Conservation (phyloP, 2,329 filamentous ascomycete genomes). For the Claviceps maximensis region DNA sequence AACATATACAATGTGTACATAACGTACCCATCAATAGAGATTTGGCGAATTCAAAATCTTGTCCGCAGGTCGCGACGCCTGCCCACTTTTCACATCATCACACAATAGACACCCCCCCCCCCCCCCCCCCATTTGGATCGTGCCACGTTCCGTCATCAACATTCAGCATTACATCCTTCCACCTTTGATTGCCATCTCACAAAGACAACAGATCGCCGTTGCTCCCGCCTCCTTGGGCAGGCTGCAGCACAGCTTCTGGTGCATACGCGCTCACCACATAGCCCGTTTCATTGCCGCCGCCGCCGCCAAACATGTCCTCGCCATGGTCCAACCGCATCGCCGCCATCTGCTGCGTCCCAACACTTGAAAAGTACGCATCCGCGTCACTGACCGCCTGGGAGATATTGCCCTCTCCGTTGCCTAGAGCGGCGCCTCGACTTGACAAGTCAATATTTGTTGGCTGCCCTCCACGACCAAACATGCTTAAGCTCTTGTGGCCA, state of each 20-base stretch:
- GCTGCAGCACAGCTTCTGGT: constrained; percentile 62
- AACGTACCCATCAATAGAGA: neutral
- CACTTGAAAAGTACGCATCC: constrained; percentile 75
- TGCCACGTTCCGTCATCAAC: neutral
- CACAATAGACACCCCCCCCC: neutral
- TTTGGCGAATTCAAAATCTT: neutral
- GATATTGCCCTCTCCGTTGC: constrained; percentile 34
- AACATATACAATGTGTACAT: neutral
- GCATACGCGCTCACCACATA: constrained; percentile 75
- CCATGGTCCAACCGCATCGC: constrained; percentile 53
- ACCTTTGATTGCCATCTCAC: too few relatives aligned
- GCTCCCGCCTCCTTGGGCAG: constrained; percentile 46
- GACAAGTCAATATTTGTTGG: constrained; percentile 36
- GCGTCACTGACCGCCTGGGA: constrained; percentile 68
- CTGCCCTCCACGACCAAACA: constrained; percentile 40
- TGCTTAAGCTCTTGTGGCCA: constrained; percentile 45
- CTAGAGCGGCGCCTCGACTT: constrained; percentile 16
- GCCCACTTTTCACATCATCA: neutral
- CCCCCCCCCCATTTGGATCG: neutral
- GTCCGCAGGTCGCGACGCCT: neutral
- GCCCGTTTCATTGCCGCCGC: constrained; percentile 36
- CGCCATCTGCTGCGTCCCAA: constrained; percentile 62
- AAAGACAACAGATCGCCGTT: constrained; percentile 62
- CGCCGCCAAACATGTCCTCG: constrained; percentile 49
- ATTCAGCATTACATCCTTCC: neutral